Evolutionary conservation across 345 rosid species (phyloP).

Genomic region (Citrus hindsii): DNA sequence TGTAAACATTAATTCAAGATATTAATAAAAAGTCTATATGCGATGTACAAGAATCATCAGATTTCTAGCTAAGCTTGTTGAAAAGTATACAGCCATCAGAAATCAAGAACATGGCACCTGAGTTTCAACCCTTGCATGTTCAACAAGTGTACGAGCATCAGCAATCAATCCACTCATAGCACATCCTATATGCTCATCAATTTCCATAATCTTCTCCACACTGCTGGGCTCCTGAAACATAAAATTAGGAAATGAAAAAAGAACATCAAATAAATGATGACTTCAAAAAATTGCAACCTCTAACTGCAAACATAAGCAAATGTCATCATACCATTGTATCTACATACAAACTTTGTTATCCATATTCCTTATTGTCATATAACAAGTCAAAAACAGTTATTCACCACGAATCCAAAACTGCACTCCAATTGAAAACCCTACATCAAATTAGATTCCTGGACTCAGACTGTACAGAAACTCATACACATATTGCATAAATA

Average conservation of each 20-base stretch:
- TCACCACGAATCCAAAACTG: neutral
- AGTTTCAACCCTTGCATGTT: constrained; percentile 98
- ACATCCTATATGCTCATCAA: constrained; percentile 94
- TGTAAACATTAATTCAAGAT: constrained; percentile 11
- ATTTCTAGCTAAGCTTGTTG: neutral
- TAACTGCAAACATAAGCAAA: neutral
- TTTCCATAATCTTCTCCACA: constrained; percentile 97
- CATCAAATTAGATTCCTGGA: too few relatives aligned
- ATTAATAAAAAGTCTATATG: neutral
- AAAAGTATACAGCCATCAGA: neutral
- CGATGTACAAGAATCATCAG: neutral
- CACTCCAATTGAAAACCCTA: neutral
- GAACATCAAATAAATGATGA: neutral
- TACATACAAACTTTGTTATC: neutral
- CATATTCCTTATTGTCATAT: neutral
- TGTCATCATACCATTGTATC: neutral
- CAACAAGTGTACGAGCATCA: constrained; percentile 97
- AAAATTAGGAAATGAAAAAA: neutral
- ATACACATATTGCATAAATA: neutral
- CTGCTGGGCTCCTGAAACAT: constrained; percentile 87
- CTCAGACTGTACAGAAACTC: neutral
- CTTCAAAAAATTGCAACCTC: neutral
- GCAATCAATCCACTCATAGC: constrained; percentile 99
- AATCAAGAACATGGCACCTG: constrained; percentile 47
- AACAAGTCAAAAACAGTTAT: neutral